Evolutionary conservation across 306 rosid species (phyloP), one percentile per base, ranked within the genome.

Genomic region (Boehmeria nivea): DNA sequence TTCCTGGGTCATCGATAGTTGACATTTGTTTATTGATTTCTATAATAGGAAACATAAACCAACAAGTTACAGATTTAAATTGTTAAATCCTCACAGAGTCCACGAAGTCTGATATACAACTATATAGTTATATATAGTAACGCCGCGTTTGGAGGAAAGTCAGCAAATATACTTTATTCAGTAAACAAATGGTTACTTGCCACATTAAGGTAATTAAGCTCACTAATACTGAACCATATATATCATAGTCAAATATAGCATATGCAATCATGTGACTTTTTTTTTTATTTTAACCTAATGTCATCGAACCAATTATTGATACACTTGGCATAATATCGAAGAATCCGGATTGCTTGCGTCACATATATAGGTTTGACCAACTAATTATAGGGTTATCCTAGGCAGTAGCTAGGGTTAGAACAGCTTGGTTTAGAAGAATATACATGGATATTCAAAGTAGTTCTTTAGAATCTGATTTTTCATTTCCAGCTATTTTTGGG

Each of bases 361-460:
- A 27, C 38, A 34, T 11, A 18, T 17, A 34, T 11, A 54, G 38
- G 36, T 18, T 17, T 34, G 59, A 34, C 59, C 27, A 33, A 40
- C 10, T 11, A 11, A 14, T 31, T 13, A 1, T 19, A 9, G 27
- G 25, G 43, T 31, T 43, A 34, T 54, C 43, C 43, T 7, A 12
- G 38, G 25, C 24, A 36, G 25, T n/a, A n/a, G n/a, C n/a, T 21
- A 10, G 17, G 38, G 22, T 4, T 37, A 11, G 4, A 19, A 16
- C 54, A 34, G 5, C 59, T 34, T 34, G 59, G 17, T 54, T 25
- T 18, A 54, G 4, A 54, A 54, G 59, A 54, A 54, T 54, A 54
- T 54, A 6, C 59, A 12, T 6, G 27, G 31, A 34, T 39, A 54
- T 54, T 54, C 59, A 54, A 54, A 52, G 12, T 51, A 6, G 54